A percentile compares a stretch with the other conserved stretches of the same genome.
Evolutionary conservation across 805 yeast genomes (phyloP).

Genomic region (Kazachstania psychrophila): DNA sequence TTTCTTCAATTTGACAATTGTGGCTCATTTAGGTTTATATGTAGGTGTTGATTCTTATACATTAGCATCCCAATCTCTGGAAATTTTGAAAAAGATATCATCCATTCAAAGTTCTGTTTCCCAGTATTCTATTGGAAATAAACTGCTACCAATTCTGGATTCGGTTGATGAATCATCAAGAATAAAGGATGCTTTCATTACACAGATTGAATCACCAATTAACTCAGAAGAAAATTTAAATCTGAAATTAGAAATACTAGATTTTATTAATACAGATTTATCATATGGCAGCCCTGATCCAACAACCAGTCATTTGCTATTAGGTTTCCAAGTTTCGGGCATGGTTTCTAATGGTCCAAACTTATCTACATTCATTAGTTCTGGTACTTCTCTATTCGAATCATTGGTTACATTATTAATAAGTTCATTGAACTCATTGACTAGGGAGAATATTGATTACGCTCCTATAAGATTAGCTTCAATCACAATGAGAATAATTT

Average conservation of each 20-base stretch:
- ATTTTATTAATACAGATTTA: slow-evolving; percentile 47
- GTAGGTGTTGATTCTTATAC: slow-evolving; percentile 46
- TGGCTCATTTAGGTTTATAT: slow-evolving; percentile 68
- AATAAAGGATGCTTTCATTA: slow-evolving; percentile 62
- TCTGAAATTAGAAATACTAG: slow-evolving; percentile 49
- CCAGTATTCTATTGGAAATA: slow-evolving; percentile 41
- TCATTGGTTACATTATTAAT: slow-evolving; percentile 44
- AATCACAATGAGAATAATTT: slow-evolving; percentile 48
- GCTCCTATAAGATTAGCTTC: slow-evolving; percentile 53
- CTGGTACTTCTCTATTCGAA: slow-evolving; percentile 47
- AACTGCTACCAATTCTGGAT: slow-evolving; percentile 60
- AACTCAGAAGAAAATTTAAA: slow-evolving; percentile 33
- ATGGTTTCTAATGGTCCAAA: slow-evolving; percentile 43
- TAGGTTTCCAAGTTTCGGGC: slow-evolving; percentile 58
- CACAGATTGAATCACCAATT: slow-evolving; percentile 48
- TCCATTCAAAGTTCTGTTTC: slow-evolving; percentile 22
- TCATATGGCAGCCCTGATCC: slow-evolving; percentile 34
- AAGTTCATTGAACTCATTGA: slow-evolving; percentile 37
- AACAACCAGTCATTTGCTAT: slow-evolving; percentile 60
- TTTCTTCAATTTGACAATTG: slow-evolving; percentile 56
- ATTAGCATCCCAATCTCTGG: slow-evolving; percentile 46
- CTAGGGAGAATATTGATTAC: slow-evolving; percentile 36
- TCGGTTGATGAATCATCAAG: slow-evolving; percentile 71
- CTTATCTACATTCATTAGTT: slow-evolving; percentile 42
- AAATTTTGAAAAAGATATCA: slow-evolving; percentile 44